Percentiles rank a stretch among this genome's conserved stretches.
These are phyloP conservation scores for Penicillium fuscoglaucum DNA, from an alignment of 2,329 filamentous ascomycete species.

Conservation along the genomic window DNA sequence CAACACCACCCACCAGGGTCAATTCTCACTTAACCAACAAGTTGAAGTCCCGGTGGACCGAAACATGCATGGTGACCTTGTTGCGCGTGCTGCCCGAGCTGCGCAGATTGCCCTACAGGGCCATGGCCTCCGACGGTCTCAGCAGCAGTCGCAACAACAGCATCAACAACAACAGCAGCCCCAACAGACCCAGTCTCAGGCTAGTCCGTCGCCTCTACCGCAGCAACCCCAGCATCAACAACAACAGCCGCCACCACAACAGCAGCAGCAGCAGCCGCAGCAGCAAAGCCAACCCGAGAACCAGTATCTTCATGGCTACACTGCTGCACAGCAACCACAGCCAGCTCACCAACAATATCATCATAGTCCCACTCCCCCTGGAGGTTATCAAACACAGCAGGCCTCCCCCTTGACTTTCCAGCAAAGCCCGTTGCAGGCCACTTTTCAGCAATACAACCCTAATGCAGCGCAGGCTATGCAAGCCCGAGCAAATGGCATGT, in stretches of 20 bases:
- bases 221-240: constrained; percentile 35
- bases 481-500: constrained; percentile 35
- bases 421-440: constrained; percentile 42
- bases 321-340: constrained; percentile 35
- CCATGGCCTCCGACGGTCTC: constrained; percentile 40
- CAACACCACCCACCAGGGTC: constrained; percentile 43
- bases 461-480: constrained; percentile 32
- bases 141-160: constrained; percentile 35
- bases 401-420: constrained; percentile 39
- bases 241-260: constrained; percentile 23
- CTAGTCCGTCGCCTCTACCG: constrained; percentile 21
- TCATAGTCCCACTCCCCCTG: constrained; percentile 37
- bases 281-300: constrained; percentile 29
- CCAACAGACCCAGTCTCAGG: constrained; percentile 24
- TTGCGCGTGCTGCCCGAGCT: constrained; percentile 49
- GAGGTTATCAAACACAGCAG: constrained; percentile 35
- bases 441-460: constrained; percentile 46
- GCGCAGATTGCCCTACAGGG: constrained; percentile 51
- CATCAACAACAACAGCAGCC: constrained; percentile 30
- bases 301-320: constrained; percentile 38
- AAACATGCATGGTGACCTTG: constrained; percentile 47
- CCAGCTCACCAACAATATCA: constrained; percentile 35
- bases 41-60: constrained; percentile 43
- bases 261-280: constrained; percentile 25
- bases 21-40: constrained; percentile 43